Percentiles rank a stretch among this genome's conserved stretches.
phyloP scores from a whole-genome alignment of 352 stramenopile genomes.

The Halophytophthora polymorphica region DNA sequence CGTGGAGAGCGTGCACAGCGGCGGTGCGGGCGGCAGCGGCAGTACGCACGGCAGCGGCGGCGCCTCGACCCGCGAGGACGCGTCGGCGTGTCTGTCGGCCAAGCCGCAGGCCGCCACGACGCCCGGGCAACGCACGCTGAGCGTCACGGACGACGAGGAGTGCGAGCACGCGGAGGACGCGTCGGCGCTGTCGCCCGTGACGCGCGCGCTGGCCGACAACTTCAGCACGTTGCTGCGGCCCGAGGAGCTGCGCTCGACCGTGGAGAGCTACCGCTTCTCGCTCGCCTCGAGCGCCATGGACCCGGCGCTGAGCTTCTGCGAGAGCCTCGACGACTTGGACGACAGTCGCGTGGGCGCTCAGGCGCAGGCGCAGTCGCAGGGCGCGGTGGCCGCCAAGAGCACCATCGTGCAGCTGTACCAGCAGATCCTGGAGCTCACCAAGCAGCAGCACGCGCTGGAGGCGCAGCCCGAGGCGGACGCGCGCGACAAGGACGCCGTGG shows the following conservation, averaged over 20 bases:
- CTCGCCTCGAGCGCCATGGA: slow-evolving; percentile 30
- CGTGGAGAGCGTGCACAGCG: too few relatives aligned
- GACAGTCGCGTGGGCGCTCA: slow-evolving; percentile 10
- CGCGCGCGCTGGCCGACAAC: slow-evolving; percentile 34
- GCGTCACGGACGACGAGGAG: slow-evolving; percentile 39
- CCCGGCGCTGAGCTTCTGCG: slow-evolving; percentile 20
- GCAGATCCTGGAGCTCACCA: slow-evolving; percentile 59
- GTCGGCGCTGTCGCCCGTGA: slow-evolving; percentile 13
- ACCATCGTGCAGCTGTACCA: slow-evolving; percentile 62
- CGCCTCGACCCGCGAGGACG: neutral
- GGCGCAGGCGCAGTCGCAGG: slow-evolving; percentile 9
- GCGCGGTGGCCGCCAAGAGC: slow-evolving; percentile 24
- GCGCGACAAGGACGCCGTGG: slow-evolving; percentile 37
- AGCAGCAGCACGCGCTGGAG: slow-evolving; percentile 52
- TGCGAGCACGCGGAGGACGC: slow-evolving; percentile 24
- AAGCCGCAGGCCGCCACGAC: slow-evolving; percentile 20
- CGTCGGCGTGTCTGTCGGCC: slow-evolving; percentile 4
- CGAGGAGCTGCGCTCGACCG: slow-evolving; percentile 30
- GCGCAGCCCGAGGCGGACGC: slow-evolving; percentile 29
- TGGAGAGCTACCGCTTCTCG: slow-evolving; percentile 42
- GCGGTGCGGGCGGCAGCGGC: slow-evolving; percentile 11
- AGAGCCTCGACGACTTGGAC: slow-evolving; percentile 22
- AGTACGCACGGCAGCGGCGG: slow-evolving; percentile 10
- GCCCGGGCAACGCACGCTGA: slow-evolving; percentile 22
- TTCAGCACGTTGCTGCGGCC: slow-evolving; percentile 37